A percentile compares a stretch with the other conserved stretches of the same genome.
phyloP scores from a whole-genome alignment of 495 filamentous ascomycete species.

The Neurospora tetrasperma region DNA sequence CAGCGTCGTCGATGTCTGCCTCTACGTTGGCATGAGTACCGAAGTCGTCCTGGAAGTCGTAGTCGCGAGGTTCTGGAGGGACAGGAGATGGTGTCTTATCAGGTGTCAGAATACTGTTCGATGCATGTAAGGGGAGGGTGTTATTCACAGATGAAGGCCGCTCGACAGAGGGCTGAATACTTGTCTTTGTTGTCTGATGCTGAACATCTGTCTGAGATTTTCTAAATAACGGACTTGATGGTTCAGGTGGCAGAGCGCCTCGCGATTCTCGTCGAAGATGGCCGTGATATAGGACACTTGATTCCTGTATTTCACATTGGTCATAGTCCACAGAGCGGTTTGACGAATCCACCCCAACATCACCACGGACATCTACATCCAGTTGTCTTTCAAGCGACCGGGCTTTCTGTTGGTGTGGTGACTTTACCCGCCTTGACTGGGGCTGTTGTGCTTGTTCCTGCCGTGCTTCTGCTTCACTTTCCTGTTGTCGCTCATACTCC shows the following conservation, averaged over 20 bases:
- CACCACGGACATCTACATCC: background rate
- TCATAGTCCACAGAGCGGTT: background rate
- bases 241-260: background rate
- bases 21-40: background rate
- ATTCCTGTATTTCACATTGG: background rate
- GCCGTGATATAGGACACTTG: background rate
- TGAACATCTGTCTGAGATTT: conserved; percentile 1
- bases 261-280: background rate
- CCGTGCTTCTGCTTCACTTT: background rate
- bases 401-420: background rate
- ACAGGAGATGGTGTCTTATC: conserved; percentile 45
- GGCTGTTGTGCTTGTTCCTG: background rate
- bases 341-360: background rate
- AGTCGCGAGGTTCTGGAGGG: conserved; percentile 14
- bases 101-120: conserved; percentile 40
- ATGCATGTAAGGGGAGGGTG: conserved; percentile 26
- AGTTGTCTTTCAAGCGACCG: background rate
- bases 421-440: background rate
- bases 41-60: conserved; percentile 2
- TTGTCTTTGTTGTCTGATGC: conserved; percentile 7
- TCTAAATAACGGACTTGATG: background rate
- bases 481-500: background rate
- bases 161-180: conserved; percentile 26
- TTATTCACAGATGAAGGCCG: conserved; percentile 27
- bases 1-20: background rate